These are phyloP conservation scores for Panaeolus cyanescens DNA, from an alignment of 768 basidiomycete species.

Conservation along the genomic window DNA sequence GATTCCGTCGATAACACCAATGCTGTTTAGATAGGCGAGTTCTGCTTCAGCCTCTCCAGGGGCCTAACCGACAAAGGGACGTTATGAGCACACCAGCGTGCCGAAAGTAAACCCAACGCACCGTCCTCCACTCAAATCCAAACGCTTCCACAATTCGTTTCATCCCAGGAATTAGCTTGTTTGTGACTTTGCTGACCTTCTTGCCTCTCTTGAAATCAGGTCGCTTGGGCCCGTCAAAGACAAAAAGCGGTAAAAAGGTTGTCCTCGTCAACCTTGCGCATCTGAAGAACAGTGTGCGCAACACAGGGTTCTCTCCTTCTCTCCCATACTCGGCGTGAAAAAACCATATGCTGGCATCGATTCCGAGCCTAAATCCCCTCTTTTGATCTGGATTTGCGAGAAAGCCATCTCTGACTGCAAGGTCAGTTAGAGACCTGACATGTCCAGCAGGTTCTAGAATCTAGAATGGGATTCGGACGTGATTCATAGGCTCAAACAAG, in stretches of 20 bases:
- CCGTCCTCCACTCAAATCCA: slow-evolving; percentile 77
- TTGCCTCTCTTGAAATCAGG: slow-evolving; percentile 82
- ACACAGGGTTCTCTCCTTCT: slow-evolving; percentile 86
- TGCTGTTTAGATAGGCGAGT: slow-evolving; percentile 80
- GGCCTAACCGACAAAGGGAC: slow-evolving; percentile 50
- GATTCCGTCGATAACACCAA: slow-evolving; percentile 84
- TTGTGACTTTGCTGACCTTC: slow-evolving; percentile 58
- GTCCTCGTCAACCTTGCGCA: slow-evolving; percentile 76
- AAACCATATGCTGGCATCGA: slow-evolving; percentile 88
- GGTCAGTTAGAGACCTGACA: slow-evolving; percentile 72
- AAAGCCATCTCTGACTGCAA: slow-evolving; percentile 78
- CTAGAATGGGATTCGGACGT: too few relatives aligned
- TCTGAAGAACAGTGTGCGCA: slow-evolving; percentile 83
- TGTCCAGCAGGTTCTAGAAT: slow-evolving; percentile 72
- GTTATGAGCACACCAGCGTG: background rate
- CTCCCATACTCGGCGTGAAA: slow-evolving; percentile 74
- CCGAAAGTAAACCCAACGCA: slow-evolving; percentile 25
- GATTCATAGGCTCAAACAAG: too few relatives aligned
- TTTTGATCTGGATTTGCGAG: slow-evolving; percentile 60
- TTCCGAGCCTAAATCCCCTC: slow-evolving; percentile 81
- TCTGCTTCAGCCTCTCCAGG: slow-evolving; percentile 97
- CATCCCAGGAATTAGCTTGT: slow-evolving; percentile 75
- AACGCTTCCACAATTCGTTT: slow-evolving; percentile 78
- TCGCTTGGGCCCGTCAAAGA: slow-evolving; percentile 88
- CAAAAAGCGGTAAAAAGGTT: slow-evolving; percentile 86